Evolutionary conservation across 164 flowering plant species (phyloP).

Genomic region (Umbellularia californica): DNA sequence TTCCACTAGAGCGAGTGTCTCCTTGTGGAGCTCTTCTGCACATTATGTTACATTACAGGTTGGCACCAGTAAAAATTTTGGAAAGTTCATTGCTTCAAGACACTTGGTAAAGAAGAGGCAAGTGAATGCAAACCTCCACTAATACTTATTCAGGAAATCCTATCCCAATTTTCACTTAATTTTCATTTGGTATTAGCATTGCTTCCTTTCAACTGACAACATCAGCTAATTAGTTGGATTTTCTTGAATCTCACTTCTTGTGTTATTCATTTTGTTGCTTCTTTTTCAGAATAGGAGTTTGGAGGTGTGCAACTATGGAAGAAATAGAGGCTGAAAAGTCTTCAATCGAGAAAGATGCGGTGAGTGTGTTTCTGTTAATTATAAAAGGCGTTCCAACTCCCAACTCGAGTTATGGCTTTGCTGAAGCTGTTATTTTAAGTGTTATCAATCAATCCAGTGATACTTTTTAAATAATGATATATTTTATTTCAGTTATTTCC

Average conservation of each 20-base stretch:
- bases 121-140: constrained; percentile 6
- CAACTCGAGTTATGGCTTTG: not conserved
- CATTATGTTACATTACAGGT: constrained; percentile 35
- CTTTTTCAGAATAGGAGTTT: constrained; percentile 43
- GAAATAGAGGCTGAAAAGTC: constrained; percentile 89
- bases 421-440: not conserved
- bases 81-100: constrained; percentile 19
- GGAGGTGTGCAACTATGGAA: constrained; percentile 78
- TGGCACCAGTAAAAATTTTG: constrained; percentile 22
- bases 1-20: constrained; percentile 15
- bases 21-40: constrained; percentile 47
- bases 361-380: constrained; percentile 29
- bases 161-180: not conserved
- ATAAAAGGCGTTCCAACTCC: not conserved
- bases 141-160: not conserved
- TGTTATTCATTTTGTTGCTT: not conserved
- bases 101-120: constrained; percentile 32
- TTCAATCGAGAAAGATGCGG: constrained; percentile 68
- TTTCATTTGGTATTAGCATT: not conserved
- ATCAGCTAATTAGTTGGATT: not conserved
- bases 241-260: not conserved
- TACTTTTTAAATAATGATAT: not conserved
- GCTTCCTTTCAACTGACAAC: not conserved
- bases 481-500: not conserved
- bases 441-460: not conserved